Evolutionary conservation across 2,329 filamentous ascomycete species (phyloP), one percentile per base, ranked within the genome.

Genomic region (Phialophora chinensis): DNA sequence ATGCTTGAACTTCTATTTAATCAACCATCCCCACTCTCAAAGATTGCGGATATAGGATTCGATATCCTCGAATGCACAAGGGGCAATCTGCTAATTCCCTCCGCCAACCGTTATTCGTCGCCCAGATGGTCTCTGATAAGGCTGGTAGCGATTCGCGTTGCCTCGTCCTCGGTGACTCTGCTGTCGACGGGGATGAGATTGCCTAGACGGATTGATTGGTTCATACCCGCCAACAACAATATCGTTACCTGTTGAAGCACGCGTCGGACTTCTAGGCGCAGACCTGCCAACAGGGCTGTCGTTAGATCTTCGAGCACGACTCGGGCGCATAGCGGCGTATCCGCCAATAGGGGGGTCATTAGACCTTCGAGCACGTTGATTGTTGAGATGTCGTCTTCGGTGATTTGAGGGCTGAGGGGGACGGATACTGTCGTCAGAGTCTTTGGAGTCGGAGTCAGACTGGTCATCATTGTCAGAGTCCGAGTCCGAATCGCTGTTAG

Each of bases 371-470:
- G 61, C 65, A 38, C 71, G 63, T 29, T 68, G 65, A 33, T 52
- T 62, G 53, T 67, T 44, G 23, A 70, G 57, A 50, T 66, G 66
- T 55, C 62, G 60, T 49, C 66, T 66, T 44, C 71, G 63, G 17
- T 59, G 53, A 35, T 52, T 55, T 10, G 61, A 57, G 20, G 69
- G 59, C 58, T 72, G 71, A 20, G 71, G 69, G 6, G 71, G 66
- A 44, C 65, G 66, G 50, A 70, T 55, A 20, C 53, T 55, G 29
- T 31, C 66, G 20, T 64, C 66, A 12, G 69, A 69, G n/a, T 69
- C 70, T 35, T 71, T 67, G 1, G 71, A 71, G 2, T 64, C 69
- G 17, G 38, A 44, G 3, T 44, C 17, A n/a, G 38, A n/a, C 1
- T 63, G 65, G 17, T 55, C 63, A 17, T 63, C 57, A 44, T 62